Percentiles rank a stretch among this genome's conserved stretches.
phyloP scores from a whole-genome alignment of 768 basidiomycete species.

The Scleroderma bovista region DNA sequence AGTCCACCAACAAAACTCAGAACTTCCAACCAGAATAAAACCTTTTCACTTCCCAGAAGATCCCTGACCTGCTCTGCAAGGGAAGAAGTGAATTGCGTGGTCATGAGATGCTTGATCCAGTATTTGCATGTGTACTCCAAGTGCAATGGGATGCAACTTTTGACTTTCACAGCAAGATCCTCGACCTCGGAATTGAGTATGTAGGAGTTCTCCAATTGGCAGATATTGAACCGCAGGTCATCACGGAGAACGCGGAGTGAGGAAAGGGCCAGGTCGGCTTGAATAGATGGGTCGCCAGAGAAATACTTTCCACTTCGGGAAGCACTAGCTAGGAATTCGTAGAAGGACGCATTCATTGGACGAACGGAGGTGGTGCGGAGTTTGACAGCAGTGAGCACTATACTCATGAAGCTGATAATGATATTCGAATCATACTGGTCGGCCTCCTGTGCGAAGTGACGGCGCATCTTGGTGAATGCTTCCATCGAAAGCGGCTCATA shows the following conservation, averaged over 20 bases:
- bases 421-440: constrained; percentile 2
- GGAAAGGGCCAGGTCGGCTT: constrained; percentile 15
- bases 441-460: not conserved
- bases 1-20: not conserved
- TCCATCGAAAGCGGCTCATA: constrained; percentile 3
- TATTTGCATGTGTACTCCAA: constrained; percentile 7
- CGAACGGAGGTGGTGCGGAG: constrained; percentile 1
- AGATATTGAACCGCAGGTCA: constrained; percentile 32
- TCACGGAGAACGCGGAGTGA: constrained; percentile 24
- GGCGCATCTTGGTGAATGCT: not conserved
- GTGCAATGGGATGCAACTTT: not conserved
- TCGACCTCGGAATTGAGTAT: constrained; percentile 22
- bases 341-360: constrained; percentile 25
- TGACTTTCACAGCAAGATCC: not conserved
- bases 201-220: constrained; percentile 26
- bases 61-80: not conserved
- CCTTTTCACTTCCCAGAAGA: constrained; percentile 2
- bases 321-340: constrained; percentile 18
- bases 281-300: constrained; percentile 5
- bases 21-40: constrained; percentile 9
- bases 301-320: constrained; percentile 8
- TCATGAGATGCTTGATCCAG: constrained; percentile 7
- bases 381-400: constrained; percentile 4
- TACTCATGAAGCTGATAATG: not conserved
- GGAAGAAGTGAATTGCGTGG: not conserved